These are phyloP conservation scores for Phlegmacium glaucopus DNA, from an alignment of 768 basidiomycete species.

Conservation along the genomic window DNA sequence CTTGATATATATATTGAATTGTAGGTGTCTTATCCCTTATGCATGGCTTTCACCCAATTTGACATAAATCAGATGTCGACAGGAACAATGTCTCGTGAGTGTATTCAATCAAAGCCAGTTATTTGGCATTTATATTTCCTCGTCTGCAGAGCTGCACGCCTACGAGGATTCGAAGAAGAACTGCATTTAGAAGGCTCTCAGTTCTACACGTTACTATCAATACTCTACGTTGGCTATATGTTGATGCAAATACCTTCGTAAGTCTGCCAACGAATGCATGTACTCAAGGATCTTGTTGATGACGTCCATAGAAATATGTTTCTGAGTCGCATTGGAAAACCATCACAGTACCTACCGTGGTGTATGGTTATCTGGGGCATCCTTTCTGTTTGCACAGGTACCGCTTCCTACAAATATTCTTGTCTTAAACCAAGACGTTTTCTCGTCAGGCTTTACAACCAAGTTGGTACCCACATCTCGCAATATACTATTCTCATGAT, in stretches of 20 bases:
- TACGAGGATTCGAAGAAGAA: constrained; percentile 70
- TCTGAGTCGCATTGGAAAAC: constrained; percentile 62
- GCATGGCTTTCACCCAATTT: not conserved
- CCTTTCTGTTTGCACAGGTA: constrained; percentile 53
- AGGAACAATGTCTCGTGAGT: constrained; percentile 68
- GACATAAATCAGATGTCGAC: constrained; percentile 48
- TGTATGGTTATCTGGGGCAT: constrained; percentile 77
- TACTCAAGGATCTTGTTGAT: not conserved
- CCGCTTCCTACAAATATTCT: not conserved
- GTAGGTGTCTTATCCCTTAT: constrained; percentile 23
- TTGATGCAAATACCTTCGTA: constrained; percentile 80
- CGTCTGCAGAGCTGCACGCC: constrained; percentile 56
- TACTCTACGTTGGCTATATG: constrained; percentile 72
- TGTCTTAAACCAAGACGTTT: not conserved
- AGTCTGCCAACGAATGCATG: constrained; percentile 19
- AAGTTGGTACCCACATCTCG: constrained; percentile 24
- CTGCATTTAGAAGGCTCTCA: constrained; percentile 53
- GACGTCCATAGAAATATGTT: constrained; percentile 64
- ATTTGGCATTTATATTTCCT: not conserved
- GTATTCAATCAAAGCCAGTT: not conserved
- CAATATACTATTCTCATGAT: not conserved
- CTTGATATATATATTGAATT: constrained; percentile 52
- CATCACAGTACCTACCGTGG: constrained; percentile 62
- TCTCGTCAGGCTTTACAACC: constrained; percentile 33
- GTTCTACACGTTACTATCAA: constrained; percentile 65